Base-by-base conservation (phyloP, 2,329 filamentous ascomycete genomes). In the Penicillium sp. region DNA sequence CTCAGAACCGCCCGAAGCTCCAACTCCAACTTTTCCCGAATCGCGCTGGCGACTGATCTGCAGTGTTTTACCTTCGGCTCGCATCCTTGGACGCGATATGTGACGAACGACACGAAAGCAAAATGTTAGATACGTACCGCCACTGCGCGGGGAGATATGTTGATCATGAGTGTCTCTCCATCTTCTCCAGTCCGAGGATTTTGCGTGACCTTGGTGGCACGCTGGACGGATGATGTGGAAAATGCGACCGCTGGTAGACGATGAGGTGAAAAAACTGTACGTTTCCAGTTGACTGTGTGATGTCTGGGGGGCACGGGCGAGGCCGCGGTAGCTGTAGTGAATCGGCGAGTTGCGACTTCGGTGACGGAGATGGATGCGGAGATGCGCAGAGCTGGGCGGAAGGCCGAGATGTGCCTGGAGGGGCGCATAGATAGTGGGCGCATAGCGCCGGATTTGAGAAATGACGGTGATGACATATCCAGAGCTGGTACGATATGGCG, bases 121-220 rank as follows among this genome's bases (percentile, higher is more conserved):
- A 13, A 43, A 4, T n/a, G 46, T 40, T 39, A 43, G 55, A 8
- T 51, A 65, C 75, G 43, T 77, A 90, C 87, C 72, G 86, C 81
- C 37, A 86, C 84, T 36, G 91, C 91, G 42, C 90, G 81, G 2
- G 87, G 79, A 0, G 90, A 94, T 52, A 97, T 95, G 46, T 85
- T 84, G 25, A 98, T 77, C 58, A 75, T 74, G 83, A 95, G 89
- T 18, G 85, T 80, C n/a, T 88, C 85, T 26, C 91, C 91, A 47
- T 90, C 82, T 29, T 94, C 88, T 65, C 93, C 88, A 47, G 78
- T 78, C 57, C 85, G 82, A 0, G 89, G 87, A 65, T 97, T 95
- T 49, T 69, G 64, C 38, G 66, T 53, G 12, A 76, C 69, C 47
- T 78, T 73, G 12, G 70, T 71, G 43, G 69, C 72, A 39, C 52